Evolutionary conservation across 805 yeast genomes (phyloP).

Genomic region (Cyberlindnera americana): DNA sequence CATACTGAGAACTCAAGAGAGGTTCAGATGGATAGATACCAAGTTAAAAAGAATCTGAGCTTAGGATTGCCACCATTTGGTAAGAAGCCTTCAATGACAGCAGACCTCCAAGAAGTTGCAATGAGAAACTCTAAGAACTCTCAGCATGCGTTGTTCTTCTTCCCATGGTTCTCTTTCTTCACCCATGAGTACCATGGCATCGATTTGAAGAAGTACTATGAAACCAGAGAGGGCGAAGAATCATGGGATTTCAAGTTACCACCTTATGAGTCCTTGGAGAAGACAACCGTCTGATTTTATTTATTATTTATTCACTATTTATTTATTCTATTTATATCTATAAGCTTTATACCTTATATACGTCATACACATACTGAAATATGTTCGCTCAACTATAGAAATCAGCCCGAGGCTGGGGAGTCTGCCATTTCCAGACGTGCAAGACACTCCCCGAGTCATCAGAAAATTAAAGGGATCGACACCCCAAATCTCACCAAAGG

Average conservation of each 20-base stretch:
- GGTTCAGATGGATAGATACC: constrained; percentile 68
- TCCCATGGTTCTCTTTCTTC: constrained; percentile 83
- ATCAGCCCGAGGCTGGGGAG: too few relatives aligned
- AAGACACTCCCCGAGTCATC: too few relatives aligned
- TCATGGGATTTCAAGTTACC: constrained; percentile 25
- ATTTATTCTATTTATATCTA: constrained; percentile 1
- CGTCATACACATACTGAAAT: neutral
- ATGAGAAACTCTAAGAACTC: constrained; percentile 76
- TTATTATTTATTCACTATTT: constrained; percentile 8
- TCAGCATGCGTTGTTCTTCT: constrained; percentile 49
- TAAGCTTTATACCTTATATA: constrained; percentile 10
- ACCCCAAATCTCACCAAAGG: neutral
- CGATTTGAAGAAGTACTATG: constrained; percentile 49
- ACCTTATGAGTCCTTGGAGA: constrained; percentile 20
- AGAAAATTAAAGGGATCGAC: too few relatives aligned
- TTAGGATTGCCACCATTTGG: constrained; percentile 68
- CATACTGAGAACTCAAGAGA: constrained; percentile 69
- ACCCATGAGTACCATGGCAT: constrained; percentile 82
- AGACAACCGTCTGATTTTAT: constrained; percentile 13
- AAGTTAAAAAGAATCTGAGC: constrained; percentile 62
- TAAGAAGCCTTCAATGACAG: constrained; percentile 51
- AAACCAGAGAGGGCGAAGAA: constrained; percentile 26
- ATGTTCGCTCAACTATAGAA: too few relatives aligned
- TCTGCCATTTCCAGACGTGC: too few relatives aligned
- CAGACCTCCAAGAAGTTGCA: constrained; percentile 69